Conservation (phyloP, 192 early-diverging fungal species). For the Entomortierella beljakovae region DNA sequence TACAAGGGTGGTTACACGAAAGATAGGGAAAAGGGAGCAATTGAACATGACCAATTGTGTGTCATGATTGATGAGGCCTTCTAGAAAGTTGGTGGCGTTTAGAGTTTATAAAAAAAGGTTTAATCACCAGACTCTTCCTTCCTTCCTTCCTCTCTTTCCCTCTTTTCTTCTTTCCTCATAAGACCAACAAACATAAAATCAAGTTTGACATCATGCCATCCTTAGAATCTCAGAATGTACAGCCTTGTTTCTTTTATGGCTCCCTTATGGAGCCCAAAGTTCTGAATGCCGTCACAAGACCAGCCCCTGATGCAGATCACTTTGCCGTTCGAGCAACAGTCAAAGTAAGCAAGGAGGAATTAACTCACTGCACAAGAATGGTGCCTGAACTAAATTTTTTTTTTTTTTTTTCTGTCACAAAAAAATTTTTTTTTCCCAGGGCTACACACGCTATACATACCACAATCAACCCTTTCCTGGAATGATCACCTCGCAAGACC, state of each 20-base stretch:
- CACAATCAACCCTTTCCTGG: conserved; percentile 46
- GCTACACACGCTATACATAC: conserved; percentile 27
- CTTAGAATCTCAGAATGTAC: not conserved
- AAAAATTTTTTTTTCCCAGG: not conserved
- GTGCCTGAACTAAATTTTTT: too few relatives aligned
- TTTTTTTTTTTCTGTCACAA: too few relatives aligned
- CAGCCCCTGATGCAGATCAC: conserved; percentile 4
- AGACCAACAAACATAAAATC: not conserved
- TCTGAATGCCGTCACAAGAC: conserved; percentile 19
- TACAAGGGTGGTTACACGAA: too few relatives aligned
- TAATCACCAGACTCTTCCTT: too few relatives aligned
- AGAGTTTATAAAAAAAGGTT: too few relatives aligned
- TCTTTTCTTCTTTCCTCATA: too few relatives aligned
- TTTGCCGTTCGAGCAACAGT: conserved; percentile 14
- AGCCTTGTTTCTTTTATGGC: conserved; percentile 39
- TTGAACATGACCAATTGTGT: too few relatives aligned
- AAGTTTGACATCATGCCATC: not conserved
- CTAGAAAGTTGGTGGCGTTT: too few relatives aligned
- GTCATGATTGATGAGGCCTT: too few relatives aligned
- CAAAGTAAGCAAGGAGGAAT: conserved; percentile 16
- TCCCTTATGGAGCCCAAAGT: conserved; percentile 35
- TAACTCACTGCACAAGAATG: too few relatives aligned
- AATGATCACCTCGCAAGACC: conserved; percentile 17
- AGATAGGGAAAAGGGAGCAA: too few relatives aligned
- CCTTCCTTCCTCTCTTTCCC: too few relatives aligned